Evolutionary conservation across 805 yeast genomes (phyloP), one percentile per base, ranked within the genome.

Genomic region (Starmerella gropengiesseri): DNA sequence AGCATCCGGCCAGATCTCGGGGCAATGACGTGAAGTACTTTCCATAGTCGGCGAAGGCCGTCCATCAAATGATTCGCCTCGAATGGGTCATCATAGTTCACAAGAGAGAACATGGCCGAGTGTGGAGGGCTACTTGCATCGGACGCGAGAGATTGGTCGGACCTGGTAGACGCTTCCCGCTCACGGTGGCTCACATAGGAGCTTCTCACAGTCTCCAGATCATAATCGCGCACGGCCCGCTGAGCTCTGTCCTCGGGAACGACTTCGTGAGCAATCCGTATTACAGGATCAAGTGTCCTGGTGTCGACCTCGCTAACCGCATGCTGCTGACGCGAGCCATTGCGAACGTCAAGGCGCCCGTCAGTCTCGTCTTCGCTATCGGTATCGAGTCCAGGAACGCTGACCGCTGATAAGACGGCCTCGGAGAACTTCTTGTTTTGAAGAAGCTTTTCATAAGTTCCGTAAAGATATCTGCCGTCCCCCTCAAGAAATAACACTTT

Each of bases 401-500:
- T 33, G 16, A 22, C 40, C 7, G 34, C 30, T 3, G 41, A 14
- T 12, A 23, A 18, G 21, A 28, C 34, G 11, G 19, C 28, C 12
- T 28, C 29, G 4, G 31, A 22, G 17, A 44, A 44, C 13, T 35
- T 40, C 16, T 11, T 14, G 8, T 29, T 35, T 13, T 33, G 44
- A 33, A 63, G 57, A 46, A 85, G 61, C 42, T 78, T 78, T 0
- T 66, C 70, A 20, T 73, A 65, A 0, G 79, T 69, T 11, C 89
- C 94, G 26, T 71, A 59, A 37, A 72, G 74, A 25, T 78, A 28
- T 3, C 23, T 5, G 14, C 83, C 76, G 41, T 78, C 81, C 19
- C 78, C 75, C 25, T 53, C 54, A 53, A 84, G 60, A 46, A 78
- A 81, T 9, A 85, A 66, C 25, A 84, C 64, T 38, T 78, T 66